Evolutionary conservation across 2,329 filamentous ascomycete species (phyloP).

Genomic region (Pseudogymnoascus sp.): DNA sequence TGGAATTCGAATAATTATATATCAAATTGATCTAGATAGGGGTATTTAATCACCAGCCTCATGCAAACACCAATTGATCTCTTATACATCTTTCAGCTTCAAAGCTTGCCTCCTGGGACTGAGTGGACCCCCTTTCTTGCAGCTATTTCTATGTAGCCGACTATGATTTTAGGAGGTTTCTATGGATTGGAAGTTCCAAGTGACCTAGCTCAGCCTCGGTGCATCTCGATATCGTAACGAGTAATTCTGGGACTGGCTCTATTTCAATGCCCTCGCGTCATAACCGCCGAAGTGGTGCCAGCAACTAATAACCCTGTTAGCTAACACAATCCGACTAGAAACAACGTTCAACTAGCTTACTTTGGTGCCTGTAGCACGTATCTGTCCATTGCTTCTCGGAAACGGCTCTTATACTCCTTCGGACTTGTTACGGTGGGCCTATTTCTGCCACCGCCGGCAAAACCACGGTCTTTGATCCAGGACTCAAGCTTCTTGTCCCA

Average conservation of each 20-base stretch:
- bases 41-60: neutral
- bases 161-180: neutral
- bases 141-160: neutral
- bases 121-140: neutral
- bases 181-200: neutral
- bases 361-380: conserved; percentile 43
- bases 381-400: conserved; percentile 93
- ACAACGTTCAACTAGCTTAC: conserved; percentile 8
- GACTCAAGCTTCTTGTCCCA: conserved; percentile 99
- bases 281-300: conserved; percentile 58
- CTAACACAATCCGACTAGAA: neutral
- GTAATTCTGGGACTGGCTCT: neutral
- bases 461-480: conserved; percentile 97
- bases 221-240: neutral
- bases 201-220: neutral
- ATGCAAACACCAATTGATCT: neutral
- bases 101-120: neutral
- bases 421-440: conserved; percentile 93
- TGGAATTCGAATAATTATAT: neutral
- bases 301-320: conserved; percentile 42
- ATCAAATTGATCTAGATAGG: neutral
- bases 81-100: neutral
- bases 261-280: neutral
- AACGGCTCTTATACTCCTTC: conserved; percentile 91
- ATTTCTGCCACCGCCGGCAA: conserved; percentile 68